Evolutionary conservation across 2,329 filamentous ascomycete genomes (phyloP), one percentile per base, ranked within the genome.

Genomic region (Massarina eburnea): DNA sequence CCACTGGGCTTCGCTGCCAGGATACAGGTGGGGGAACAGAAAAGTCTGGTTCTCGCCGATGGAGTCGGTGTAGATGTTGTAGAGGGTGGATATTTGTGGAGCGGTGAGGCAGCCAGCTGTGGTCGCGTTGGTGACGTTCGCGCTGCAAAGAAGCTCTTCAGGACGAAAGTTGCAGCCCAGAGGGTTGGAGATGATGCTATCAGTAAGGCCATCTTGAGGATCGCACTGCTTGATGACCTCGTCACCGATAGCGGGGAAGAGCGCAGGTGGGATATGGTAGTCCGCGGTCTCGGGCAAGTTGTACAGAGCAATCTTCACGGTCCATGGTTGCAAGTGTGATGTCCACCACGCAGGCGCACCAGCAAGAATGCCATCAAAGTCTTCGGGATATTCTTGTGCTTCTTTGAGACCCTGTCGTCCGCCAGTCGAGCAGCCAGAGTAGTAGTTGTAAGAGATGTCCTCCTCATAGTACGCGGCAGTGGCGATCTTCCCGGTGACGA

Each of bases 301-400:
- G 58, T 72, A 76, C 7, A 69, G 67, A 12, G 71, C 76, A 3
- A 76, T 60, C 54, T 73, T 72, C 19, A 74, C 67, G 14, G 72
- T 73, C 61, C 73, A 75, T 1, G 70, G 62, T 50, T 74, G 70
- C 24, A 81, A 52, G 54, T 78, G 74, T 32, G 64, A 52, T 15
- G 62, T 78, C 68, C 76, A 80, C 76, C 77, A 80, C 0, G 78
- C 72, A 8, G 74, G 68, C 4, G 73, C 78, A 8, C 79, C 79
- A 12, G 79, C 75, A n/a, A 83, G 57, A 8, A 80, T 71, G 17
- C 81, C 81, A 52, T 83, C 79, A 45, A 83, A 83, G 48, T 83
- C 80, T 0, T 76, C 68, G 0, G 82, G 80, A 48, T 75, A 82
- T 12, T 67, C 57, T 52, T 84, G 75, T 0, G 78, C 75, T 6